Evolutionary conservation across 1,284 basidiomycete species (phyloP).

Genomic region (Peniophora sp.): DNA sequence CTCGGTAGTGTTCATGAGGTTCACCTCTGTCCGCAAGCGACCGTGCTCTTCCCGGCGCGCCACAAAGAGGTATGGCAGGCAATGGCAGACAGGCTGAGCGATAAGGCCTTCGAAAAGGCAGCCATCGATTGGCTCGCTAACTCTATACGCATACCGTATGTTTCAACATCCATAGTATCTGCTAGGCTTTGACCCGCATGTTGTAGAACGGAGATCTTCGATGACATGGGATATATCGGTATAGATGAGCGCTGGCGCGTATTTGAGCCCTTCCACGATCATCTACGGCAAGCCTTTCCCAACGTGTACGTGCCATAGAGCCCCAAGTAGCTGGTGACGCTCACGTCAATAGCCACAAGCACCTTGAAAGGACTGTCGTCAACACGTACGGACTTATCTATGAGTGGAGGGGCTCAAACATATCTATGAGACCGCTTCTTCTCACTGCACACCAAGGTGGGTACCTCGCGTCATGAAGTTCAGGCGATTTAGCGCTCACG

Average conservation of each 20-base stretch:
- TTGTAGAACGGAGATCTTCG: conserved; percentile 26
- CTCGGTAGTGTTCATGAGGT: too few relatives aligned
- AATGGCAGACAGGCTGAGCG: conserved; percentile 30
- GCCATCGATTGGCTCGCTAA: conserved; percentile 49
- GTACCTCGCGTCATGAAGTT: not conserved
- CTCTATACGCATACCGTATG: conserved; percentile 30
- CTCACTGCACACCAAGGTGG: conserved; percentile 60
- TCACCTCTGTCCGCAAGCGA: conserved; percentile 37
- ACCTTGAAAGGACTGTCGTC: conserved; percentile 47
- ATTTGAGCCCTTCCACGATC: conserved; percentile 33
- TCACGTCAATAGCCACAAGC: conserved; percentile 32
- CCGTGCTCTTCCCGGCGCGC: conserved; percentile 32
- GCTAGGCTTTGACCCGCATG: too few relatives aligned
- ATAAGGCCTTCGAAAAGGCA: conserved; percentile 34
- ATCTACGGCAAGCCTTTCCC: conserved; percentile 32
- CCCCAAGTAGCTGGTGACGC: too few relatives aligned
- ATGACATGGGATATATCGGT: conserved; percentile 33
- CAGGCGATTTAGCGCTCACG: not conserved
- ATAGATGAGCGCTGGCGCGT: conserved; percentile 37
- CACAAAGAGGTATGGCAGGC: conserved; percentile 33
- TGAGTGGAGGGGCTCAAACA: conserved; percentile 51
- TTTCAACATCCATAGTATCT: too few relatives aligned
- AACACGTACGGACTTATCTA: conserved; percentile 62
- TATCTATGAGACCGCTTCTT: conserved; percentile 53
- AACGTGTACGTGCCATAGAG: conserved; percentile 22